Base-by-base conservation (phyloP, 345 rosid species). In the Rubroshorea leprosula region DNA sequence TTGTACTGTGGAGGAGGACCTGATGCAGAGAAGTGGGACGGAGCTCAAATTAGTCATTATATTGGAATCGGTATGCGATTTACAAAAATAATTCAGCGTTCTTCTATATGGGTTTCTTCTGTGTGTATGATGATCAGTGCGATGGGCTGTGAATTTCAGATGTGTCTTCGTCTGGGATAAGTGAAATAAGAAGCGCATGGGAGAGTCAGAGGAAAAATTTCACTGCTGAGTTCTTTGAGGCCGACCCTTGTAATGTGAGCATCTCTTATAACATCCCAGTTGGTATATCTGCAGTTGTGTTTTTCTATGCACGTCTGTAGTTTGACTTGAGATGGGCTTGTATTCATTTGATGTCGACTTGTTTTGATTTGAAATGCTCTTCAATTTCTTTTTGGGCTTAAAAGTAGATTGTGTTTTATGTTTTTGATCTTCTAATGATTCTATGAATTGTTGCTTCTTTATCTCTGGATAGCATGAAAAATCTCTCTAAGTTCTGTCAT, bases 11-110 rank as follows among this genome's bases (percentile, higher is more conserved):
- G 90, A 57, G 89, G 76, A 22, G 81, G 80, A 63, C 74, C 72
- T 6, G 91, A 84, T 43, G 64, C 71, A 13, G 96, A 89, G 24
- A 83, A 82, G 38, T 93, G 99, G 97, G 89, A 83, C 64, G 75
- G 73, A 58, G 79, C 85, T 48, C 75, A 83, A 39, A 80, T 85
- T 58, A 77, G 84, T 51, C 90, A 79, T 60, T 93, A 82, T 70
- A 72, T 85, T 54, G 97, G 99, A 68, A 83, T 89, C 6, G 96
- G 97, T 87, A 79, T 10, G 22, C 35, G 23, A 0, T 70, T 23
- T 35, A 29, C 7, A 1, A 49, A 26, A 11, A 51, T n/a, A 54
- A 13, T 35, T 35, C 12, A 6, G 41, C 12, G 41, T 57, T 47
- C 25, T 48, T 50, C 5, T 19, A 31, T 58, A 0, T 27, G 19